Evolutionary conservation across 257 asterid genomes (phyloP).

Genomic region (Thymus quinquecostatus): DNA sequence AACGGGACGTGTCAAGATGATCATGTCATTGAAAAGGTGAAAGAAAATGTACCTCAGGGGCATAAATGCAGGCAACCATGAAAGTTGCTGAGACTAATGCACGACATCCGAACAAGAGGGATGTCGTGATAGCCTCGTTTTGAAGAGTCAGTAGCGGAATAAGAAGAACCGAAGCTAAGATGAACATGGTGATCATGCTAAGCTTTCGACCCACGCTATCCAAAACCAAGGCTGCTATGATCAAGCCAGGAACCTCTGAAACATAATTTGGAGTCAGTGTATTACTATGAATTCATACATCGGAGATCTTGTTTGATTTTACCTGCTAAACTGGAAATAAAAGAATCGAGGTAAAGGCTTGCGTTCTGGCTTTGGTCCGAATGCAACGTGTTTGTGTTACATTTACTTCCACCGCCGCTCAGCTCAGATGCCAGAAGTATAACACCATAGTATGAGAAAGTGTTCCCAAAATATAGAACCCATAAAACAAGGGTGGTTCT

Average conservation of each 20-base stretch:
- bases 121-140: slow-evolving; percentile 52
- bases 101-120: slow-evolving; percentile 69
- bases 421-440: slow-evolving; percentile 77
- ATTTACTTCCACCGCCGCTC: slow-evolving; percentile 57
- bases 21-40: no score
- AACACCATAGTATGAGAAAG: slow-evolving; percentile 74
- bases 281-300: background rate
- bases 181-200: slow-evolving; percentile 62
- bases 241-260: slow-evolving; percentile 83
- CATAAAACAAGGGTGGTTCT: slow-evolving; percentile 62
- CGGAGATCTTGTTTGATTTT: background rate
- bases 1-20: background rate
- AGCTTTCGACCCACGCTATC: slow-evolving; percentile 72
- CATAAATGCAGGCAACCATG: slow-evolving; percentile 52
- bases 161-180: slow-evolving; percentile 46
- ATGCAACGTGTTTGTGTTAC: slow-evolving; percentile 35
- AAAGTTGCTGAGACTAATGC: slow-evolving; percentile 65
- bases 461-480: slow-evolving; percentile 63
- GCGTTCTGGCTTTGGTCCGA: slow-evolving; percentile 27
- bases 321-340: slow-evolving; percentile 81
- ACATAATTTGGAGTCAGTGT: slow-evolving; percentile 11
- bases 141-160: slow-evolving; percentile 57
- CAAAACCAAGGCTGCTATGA: slow-evolving; percentile 60
- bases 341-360: slow-evolving; percentile 61
- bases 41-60: slow-evolving; percentile 62